Evolutionary conservation across 176 grass and related monocot species (phyloP).

Genomic region (Dactylis glomerata): DNA sequence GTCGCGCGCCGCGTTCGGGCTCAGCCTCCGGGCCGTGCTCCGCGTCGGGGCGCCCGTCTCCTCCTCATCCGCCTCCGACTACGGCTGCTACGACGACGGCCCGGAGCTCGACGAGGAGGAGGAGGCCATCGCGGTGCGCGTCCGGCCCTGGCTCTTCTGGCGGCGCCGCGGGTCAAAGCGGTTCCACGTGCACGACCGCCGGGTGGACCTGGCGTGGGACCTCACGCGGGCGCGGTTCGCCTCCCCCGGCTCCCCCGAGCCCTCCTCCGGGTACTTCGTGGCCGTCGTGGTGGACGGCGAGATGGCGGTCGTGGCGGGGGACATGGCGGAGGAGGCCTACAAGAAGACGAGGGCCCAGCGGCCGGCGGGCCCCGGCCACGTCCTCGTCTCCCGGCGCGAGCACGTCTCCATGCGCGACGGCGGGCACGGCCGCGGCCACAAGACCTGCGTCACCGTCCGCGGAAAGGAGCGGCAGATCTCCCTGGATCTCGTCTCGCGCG

Average conservation of each 20-base stretch:
- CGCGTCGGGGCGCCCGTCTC: conserved; percentile 32
- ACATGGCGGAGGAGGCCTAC: conserved; percentile 80
- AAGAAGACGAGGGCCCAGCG: conserved; percentile 44
- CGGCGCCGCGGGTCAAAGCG: conserved; percentile 59
- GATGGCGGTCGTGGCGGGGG: conserved; percentile 69
- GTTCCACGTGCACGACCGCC: conserved; percentile 41
- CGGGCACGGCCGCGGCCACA: conserved; percentile 22
- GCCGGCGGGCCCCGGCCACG: background rate
- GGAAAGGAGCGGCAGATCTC: conserved; percentile 80
- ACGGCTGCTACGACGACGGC: conserved; percentile 24
- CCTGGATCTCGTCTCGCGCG: conserved; percentile 58
- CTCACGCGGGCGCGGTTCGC: conserved; percentile 65
- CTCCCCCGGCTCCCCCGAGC: conserved; percentile 50
- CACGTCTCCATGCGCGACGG: conserved; percentile 59
- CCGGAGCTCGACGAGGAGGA: conserved; percentile 46
- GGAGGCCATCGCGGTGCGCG: conserved; percentile 34
- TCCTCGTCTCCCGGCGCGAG: conserved; percentile 66
- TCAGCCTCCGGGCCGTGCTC: conserved; percentile 74
- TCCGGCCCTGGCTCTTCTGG: conserved; percentile 81
- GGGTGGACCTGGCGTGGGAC: conserved; percentile 73
- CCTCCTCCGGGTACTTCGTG: conserved; percentile 66
- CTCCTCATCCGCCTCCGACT: conserved; percentile 27
- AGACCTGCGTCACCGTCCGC: conserved; percentile 62
- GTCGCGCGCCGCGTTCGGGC: conserved; percentile 70
- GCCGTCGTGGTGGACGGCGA: conserved; percentile 66